These are phyloP conservation scores for Magnolia changhungtana DNA, from an alignment of 164 flowering plant species.

Conservation along the genomic window DNA sequence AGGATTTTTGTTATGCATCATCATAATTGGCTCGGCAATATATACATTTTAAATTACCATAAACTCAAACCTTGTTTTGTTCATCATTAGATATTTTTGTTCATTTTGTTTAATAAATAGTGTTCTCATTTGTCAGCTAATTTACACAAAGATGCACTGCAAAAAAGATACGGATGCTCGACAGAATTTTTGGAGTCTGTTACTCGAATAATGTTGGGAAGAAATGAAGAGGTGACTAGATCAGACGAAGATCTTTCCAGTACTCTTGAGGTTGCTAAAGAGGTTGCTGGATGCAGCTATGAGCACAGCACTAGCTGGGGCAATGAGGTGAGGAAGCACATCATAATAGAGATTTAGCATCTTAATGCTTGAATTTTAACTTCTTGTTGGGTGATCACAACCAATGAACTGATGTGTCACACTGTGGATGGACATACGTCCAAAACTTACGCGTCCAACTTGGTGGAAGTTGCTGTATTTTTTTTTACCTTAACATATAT, in stretches of 20 bases:
- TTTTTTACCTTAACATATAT: neutral
- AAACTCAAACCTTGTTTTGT: too few species aligned
- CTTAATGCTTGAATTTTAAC: neutral
- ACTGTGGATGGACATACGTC: too few species aligned
- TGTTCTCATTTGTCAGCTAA: neutral
- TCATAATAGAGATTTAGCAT: too few species aligned
- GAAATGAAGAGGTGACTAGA: neutral
- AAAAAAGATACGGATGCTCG: neutral
- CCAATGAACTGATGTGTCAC: too few species aligned
- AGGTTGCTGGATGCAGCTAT: neutral
- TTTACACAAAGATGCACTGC: neutral
- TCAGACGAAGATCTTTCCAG: neutral
- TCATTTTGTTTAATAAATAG: too few species aligned
- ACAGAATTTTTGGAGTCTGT: neutral
- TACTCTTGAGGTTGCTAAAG: neutral
- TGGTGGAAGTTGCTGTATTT: neutral
- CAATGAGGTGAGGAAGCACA: neutral
- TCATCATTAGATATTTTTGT: too few species aligned
- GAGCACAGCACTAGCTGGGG: neutral
- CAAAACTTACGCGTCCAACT: neutral
- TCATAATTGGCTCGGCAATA: too few species aligned
- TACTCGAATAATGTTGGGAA: neutral
- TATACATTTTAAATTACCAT: too few species aligned
- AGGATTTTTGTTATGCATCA: too few species aligned
- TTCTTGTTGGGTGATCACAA: too few species aligned